Base-by-base conservation (phyloP, 208 protist genomes). In the Trichomonas gallinae region DNA sequence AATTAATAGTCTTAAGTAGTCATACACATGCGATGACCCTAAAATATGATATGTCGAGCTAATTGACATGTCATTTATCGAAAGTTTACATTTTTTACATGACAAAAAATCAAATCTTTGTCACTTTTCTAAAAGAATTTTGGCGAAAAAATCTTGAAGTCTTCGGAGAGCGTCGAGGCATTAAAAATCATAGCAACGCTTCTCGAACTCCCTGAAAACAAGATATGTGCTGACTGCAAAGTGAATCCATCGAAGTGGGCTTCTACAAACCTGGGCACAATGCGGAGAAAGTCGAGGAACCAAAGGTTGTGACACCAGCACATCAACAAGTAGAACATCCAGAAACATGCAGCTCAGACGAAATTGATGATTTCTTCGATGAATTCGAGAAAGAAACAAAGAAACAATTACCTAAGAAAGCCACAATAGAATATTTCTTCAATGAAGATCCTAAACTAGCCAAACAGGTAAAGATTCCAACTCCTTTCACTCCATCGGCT, bases 181-280 rank as follows among this genome's bases (percentile, higher is more conserved):
- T 8, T 21, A 89, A 34, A 89, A 31, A 89, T 89, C 23, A 46
- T 93, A 38, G 26, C 42, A 10, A 17, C n/a, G 21, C 87, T 93
- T 34, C 44, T 93, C 0, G 44, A 42, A 38, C 44, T 51, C n/a
- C 87, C 87, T 6, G 40, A 93, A n/a, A 93, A 93, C 44, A 40
- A 23, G 15, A 2, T 93, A 0, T 93, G 87, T 15, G 87, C 87
- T 4, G 87, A 93, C 31, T 93, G 87, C 31, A 4, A 51, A 17
- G 26, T 34, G 3, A 93, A 93, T 34, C 26, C 40, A 15, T 42
- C 87, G 13, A 51, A 93, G 38, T 93, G 87, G 87, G 87, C 87
- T 21, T 48, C 40, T 23, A 51, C 26, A 31, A 93, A 91, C 26
- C 82, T 97, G n/a, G 97, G 97, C 58, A 72, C 26, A 72, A 72